Percentiles rank a stretch among this genome's conserved stretches.
phyloP scores from a whole-genome alignment of 305 asterid species.

The Fraxinus dipetala region DNA sequence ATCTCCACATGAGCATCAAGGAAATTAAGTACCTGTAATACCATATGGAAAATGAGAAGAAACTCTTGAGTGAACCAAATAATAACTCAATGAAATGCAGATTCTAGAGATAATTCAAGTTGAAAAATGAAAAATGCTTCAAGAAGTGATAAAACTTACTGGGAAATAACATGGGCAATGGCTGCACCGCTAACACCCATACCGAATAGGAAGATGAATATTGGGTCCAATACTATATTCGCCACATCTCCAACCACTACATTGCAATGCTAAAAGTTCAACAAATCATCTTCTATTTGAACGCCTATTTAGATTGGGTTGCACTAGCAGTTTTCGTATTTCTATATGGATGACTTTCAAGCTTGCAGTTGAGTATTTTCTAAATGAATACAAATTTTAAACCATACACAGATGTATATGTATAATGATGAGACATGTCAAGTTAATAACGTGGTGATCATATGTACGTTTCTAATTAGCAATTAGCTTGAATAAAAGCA shows the following conservation, averaged over 20 bases:
- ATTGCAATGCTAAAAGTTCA: constrained; percentile 3
- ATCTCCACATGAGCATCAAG: constrained; percentile 33
- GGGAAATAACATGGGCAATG: constrained; percentile 62
- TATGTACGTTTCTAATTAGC: background rate
- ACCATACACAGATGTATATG: background rate
- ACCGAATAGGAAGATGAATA: constrained; percentile 46
- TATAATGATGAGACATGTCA: background rate
- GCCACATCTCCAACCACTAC: constrained; percentile 52
- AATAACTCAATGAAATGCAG: background rate
- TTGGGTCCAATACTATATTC: constrained; percentile 45
- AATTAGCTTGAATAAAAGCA: background rate
- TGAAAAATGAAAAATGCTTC: background rate
- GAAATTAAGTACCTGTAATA: constrained; percentile 35
- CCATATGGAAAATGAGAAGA: background rate
- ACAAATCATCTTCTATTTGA: background rate
- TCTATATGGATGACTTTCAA: background rate
- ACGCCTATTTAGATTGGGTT: background rate
- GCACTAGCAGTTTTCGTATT: background rate
- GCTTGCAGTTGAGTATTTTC: background rate
- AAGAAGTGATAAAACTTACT: constrained; percentile 36
- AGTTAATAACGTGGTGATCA: background rate
- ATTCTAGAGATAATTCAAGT: background rate
- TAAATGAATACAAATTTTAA: background rate
- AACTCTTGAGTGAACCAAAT: background rate
- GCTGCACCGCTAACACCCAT: constrained; percentile 65